A percentile compares a stretch with the other conserved stretches of the same genome.
phyloP scores from a whole-genome alignment of 2,329 filamentous ascomycete species.

The Zymoseptoria passerinii region DNA sequence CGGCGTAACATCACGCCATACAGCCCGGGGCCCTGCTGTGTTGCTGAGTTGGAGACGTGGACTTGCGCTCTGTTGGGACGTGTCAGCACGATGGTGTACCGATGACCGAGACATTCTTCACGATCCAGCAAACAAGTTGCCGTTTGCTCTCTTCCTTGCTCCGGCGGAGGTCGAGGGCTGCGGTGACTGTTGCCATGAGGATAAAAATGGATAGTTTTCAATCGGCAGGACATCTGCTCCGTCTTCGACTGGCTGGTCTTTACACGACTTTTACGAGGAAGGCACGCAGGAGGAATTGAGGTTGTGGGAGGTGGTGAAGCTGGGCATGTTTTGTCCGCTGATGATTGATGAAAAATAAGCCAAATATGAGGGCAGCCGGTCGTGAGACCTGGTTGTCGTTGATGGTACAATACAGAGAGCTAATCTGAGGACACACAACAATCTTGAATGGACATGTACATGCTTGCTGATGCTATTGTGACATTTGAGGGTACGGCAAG shows the following conservation, averaged over 20 bases:
- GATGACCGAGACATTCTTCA: conserved; percentile 19
- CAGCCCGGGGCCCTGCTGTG: neutral
- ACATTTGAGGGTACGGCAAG: neutral
- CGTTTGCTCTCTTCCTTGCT: neutral
- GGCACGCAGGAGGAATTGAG: conserved; percentile 3
- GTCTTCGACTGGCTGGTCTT: conserved; percentile 13
- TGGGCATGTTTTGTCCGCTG: conserved; percentile 19
- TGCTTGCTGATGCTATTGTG: conserved; percentile 1
- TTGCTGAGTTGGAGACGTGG: conserved; percentile 5
- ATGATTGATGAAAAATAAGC: conserved; percentile 24
- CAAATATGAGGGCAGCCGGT: conserved; percentile 28
- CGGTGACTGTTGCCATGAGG: conserved; percentile 19
- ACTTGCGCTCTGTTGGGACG: conserved; percentile 7
- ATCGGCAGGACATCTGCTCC: conserved; percentile 30
- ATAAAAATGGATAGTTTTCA: conserved; percentile 31
- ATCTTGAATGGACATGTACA: neutral
- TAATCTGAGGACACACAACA: conserved; percentile 26
- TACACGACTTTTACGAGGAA: conserved; percentile 15
- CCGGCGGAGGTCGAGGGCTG: neutral
- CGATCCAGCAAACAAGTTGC: conserved; percentile 14
- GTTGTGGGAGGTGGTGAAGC: conserved; percentile 5
- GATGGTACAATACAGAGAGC: conserved; percentile 26
- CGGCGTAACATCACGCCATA: conserved; percentile 3
- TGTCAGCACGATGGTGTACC: conserved; percentile 19
- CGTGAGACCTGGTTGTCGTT: conserved; percentile 22